Evolutionary conservation across 768 basidiomycete genomes (phyloP), one percentile per base, ranked within the genome.

Genomic region (Hygrophorus russula): DNA sequence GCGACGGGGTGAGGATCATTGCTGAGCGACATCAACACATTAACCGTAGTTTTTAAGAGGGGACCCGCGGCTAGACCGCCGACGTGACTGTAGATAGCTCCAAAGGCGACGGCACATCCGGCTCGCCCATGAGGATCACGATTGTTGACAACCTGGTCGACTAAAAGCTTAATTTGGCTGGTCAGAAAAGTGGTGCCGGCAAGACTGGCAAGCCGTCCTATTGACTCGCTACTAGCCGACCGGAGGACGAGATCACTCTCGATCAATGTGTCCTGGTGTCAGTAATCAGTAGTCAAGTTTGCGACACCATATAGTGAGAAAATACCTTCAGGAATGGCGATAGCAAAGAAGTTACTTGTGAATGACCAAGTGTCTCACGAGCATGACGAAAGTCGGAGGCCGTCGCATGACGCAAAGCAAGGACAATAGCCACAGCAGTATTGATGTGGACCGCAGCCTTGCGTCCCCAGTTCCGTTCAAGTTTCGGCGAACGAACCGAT

Each of bases 1-100:
- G 97, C 96, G 27, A 91, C 73, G 0, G 96, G 94, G 58, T 98
- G 96, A 0, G 94, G 92, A 59, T 99, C 96, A 48, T 87, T 92
- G 59, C 84, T 80, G 14, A 99, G 74, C 0, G 93, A 94, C 78
- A 94, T 88, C 30, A 97, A 70, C 36, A 98, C 81, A 56, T 96
- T 92, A 48, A 94, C 86, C 0, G 93, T 90, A 0, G 93, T 96
- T 61, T 97, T 98, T 47, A 98, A 71, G 12, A 97, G 71, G 0
- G 96, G 89, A 0, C 90, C 90, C 5, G 92, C 94, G 9, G 88
- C 89, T n/a, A 98, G 71, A 32, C 91, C 87, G 6, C 96, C 96
- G 39, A 97, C 91, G 53, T 89, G 76, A 35, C 74, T 78, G 59
- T 96, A 94, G 30, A 98, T 88, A 10, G 91, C 76, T 10, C 91